Evolutionary conservation across 2,329 filamentous ascomycete genomes (phyloP), one percentile per base, ranked within the genome.

Genomic region (Aureobasidium sp.): DNA sequence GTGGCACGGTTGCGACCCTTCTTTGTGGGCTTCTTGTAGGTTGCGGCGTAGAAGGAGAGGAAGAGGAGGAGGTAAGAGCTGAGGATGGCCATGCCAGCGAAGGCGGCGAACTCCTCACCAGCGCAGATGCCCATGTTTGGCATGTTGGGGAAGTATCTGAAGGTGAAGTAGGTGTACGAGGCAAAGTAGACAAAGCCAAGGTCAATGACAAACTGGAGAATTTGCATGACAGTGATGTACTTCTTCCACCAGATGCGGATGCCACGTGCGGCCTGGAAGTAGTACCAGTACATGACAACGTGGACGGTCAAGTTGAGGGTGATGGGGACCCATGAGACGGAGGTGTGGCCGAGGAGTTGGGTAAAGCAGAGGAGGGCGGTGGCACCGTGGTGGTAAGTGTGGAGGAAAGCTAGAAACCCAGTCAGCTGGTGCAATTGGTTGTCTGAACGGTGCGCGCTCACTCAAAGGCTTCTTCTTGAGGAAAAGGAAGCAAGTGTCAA

Each of bases 231-330:
- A 70, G 93, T 97, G 74, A 97, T 95, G 88, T 93, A 97, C 80
- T 97, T 91, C 88, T 97, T 97, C 93, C 93, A 97, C 92, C 92
- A 97, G 78, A 97, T 94, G 72, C 87, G 88, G 76, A 97, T 85
- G 69, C 94, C 94, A 69, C 93, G 91, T 61, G 93, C 92, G 73
- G 90, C 93, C 83, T 97, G 93, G 87, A 97, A 97, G 85, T 97
- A 97, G 86, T 97, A 97, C 92, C 92, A 97, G 87, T 97, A 97
- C 93, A 97, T 97, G 74, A 97, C 89, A 63, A 97, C 93, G 79
- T 97, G 93, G 61, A 97, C 93, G 66, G 85, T 85, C 72, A 97
- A 79, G 83, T 97, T 97, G 70, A 97, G 85, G 60, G 85, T 88
- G 74, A 97, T 97, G 65, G 88, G 87, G 61, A 96, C 90, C 93